Conservation (phyloP, 169 alveolate species). For the Perkinsus marinus region DNA sequence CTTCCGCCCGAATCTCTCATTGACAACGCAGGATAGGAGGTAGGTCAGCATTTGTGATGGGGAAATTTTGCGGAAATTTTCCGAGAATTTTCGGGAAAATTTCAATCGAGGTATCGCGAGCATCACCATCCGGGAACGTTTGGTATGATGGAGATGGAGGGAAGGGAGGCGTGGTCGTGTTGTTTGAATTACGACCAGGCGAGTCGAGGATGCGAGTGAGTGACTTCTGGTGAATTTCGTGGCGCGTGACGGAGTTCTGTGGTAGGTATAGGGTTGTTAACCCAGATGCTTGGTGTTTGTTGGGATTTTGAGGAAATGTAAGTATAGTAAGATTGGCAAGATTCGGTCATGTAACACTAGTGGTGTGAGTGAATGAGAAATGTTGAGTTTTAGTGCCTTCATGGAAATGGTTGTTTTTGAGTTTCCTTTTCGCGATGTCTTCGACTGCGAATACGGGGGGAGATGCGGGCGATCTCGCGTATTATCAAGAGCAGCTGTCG, state of each 20-base stretch:
- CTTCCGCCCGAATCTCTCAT: not conserved
- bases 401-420: not conserved
- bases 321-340: not conserved
- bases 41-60: no score
- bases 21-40: constrained; percentile 2
- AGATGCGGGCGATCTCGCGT: not conserved
- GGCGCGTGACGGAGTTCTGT: not conserved
- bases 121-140: not conserved
- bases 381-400: not conserved
- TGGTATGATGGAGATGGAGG: not conserved
- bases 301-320: not conserved
- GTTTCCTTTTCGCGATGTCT: not conserved
- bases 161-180: not conserved
- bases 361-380: not conserved
- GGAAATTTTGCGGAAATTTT: no score
- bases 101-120: not conserved
- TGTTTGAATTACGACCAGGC: not conserved
- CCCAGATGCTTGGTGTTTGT: not conserved
- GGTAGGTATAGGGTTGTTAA: not conserved
- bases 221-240: not conserved
- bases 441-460: not conserved
- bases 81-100: not conserved
- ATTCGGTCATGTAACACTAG: not conserved
- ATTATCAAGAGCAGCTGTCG: not conserved
- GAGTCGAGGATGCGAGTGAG: not conserved